phyloP scores from a whole-genome alignment of 306 rosid species.

The Oxytropis ochrocephala region DNA sequence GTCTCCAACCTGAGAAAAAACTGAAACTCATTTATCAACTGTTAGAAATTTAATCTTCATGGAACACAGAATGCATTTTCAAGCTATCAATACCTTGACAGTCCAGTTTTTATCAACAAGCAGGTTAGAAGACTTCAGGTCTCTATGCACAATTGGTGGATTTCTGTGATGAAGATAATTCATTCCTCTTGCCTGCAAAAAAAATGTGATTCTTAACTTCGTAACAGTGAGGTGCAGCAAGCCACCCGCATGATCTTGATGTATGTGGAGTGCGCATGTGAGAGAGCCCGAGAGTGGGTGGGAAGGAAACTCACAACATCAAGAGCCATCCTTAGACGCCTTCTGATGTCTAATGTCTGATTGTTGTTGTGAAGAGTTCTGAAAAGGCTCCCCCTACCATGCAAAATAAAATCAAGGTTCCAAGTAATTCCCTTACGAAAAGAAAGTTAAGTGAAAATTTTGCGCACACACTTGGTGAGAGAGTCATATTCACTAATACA shows the following conservation, averaged over 20 bases:
- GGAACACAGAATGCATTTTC: not conserved
- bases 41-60: not conserved
- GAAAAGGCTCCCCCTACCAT: constrained; percentile 73
- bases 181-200: constrained; percentile 70
- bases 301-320: constrained; percentile 56
- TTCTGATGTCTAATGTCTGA: constrained; percentile 54
- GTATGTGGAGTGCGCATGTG: too few relatives aligned
- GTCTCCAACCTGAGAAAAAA: constrained; percentile 61
- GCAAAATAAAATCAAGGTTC: constrained; percentile 18
- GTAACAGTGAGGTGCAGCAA: too few relatives aligned
- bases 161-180: constrained; percentile 73
- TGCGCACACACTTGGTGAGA: constrained; percentile 1
- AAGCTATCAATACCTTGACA: constrained; percentile 50
- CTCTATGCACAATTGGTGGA: constrained; percentile 84
- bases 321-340: constrained; percentile 69
- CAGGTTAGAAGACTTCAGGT: constrained; percentile 71
- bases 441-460: not conserved
- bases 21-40: constrained; percentile 1
- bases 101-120: constrained; percentile 76
- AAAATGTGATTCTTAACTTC: constrained; percentile 1
- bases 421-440: not conserved
- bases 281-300: too few relatives aligned
- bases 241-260: too few relatives aligned
- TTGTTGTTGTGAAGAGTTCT: constrained; percentile 58
- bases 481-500: not conserved